Percentiles rank a stretch among this genome's conserved stretches.
phyloP scores from a whole-genome alignment of 306 rosid species.

The Boehmeria nivea region DNA sequence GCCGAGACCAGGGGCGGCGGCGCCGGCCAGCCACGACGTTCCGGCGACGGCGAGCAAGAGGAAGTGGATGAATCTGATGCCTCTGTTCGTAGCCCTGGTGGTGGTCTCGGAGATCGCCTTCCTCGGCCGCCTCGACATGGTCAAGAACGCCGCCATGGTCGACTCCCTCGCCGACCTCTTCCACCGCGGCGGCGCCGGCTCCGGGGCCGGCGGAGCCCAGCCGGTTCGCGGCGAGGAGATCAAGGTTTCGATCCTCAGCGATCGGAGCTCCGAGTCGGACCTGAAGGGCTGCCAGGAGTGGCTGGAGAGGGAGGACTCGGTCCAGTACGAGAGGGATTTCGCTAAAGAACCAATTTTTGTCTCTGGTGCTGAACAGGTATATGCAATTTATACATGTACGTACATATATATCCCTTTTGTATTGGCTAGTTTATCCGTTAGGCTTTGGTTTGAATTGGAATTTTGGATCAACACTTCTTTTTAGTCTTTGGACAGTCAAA shows the following conservation, averaged over 20 bases:
- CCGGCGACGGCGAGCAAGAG: conserved; percentile 35
- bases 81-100: conserved; percentile 56
- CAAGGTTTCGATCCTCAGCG: conserved; percentile 14
- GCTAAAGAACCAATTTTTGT: conserved; percentile 57
- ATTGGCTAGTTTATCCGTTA: too few relatives aligned
- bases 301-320: conserved; percentile 79
- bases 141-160: conserved; percentile 64
- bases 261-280: conserved; percentile 37
- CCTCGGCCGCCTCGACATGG: conserved; percentile 70
- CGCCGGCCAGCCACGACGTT: conserved; percentile 8
- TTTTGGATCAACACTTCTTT: not conserved
- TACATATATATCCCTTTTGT: too few relatives aligned
- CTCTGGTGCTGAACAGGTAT: conserved; percentile 71
- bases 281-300: conserved; percentile 61
- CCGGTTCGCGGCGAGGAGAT: conserved; percentile 15
- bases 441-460: too few relatives aligned
- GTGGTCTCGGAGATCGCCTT: conserved; percentile 82
- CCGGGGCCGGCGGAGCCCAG: conserved; percentile 16
- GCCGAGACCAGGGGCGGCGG: conserved; percentile 39
- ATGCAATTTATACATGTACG: too few relatives aligned
- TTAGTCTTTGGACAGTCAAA: not conserved
- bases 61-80: conserved; percentile 63
- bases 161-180: conserved; percentile 68
- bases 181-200: conserved; percentile 20
- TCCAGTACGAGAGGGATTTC: conserved; percentile 69